These are phyloP conservation scores for Linnemannia zychae DNA, from an alignment of 192 early-diverging fungal species.

Conservation along the genomic window DNA sequence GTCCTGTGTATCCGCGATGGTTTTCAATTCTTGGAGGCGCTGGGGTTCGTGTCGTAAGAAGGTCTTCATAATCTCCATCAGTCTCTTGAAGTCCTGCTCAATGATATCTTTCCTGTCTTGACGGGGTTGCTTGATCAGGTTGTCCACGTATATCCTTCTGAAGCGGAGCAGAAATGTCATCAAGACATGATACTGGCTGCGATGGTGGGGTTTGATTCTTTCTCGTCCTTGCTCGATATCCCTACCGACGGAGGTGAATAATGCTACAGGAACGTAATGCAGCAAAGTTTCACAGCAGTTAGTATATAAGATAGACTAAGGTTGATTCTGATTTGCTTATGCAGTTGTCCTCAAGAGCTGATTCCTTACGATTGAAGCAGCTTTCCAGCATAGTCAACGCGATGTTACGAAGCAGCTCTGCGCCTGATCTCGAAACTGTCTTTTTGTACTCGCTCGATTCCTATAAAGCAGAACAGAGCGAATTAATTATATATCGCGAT, in stretches of 20 bases:
- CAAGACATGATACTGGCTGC: slow-evolving; percentile 55
- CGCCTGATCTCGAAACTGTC: slow-evolving; percentile 21
- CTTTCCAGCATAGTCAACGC: slow-evolving; percentile 54
- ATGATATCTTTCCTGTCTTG: slow-evolving; percentile 22
- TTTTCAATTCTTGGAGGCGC: neutral
- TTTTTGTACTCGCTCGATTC: slow-evolving; percentile 48
- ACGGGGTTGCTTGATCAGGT: slow-evolving; percentile 20
- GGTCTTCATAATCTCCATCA: neutral
- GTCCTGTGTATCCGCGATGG: neutral
- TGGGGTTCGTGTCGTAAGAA: neutral
- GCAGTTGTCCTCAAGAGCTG: too few species aligned
- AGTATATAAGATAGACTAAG: neutral
- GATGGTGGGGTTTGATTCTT: slow-evolving; percentile 56
- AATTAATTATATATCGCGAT: neutral
- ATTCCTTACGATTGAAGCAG: slow-evolving; percentile 62
- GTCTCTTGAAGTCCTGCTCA: neutral
- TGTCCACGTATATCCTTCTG: slow-evolving; percentile 29
- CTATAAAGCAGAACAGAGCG: slow-evolving; percentile 20
- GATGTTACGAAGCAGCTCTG: slow-evolving; percentile 23
- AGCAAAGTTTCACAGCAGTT: neutral
- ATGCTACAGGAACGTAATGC: slow-evolving; percentile 13
- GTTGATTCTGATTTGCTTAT: too few species aligned
- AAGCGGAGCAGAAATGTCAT: slow-evolving; percentile 59
- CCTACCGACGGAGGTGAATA: slow-evolving; percentile 53
- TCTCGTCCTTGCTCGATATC: slow-evolving; percentile 59